These are phyloP conservation scores for Irpex lacteus DNA, from an alignment of 1,284 basidiomycete genomes.

Conservation along the genomic window DNA sequence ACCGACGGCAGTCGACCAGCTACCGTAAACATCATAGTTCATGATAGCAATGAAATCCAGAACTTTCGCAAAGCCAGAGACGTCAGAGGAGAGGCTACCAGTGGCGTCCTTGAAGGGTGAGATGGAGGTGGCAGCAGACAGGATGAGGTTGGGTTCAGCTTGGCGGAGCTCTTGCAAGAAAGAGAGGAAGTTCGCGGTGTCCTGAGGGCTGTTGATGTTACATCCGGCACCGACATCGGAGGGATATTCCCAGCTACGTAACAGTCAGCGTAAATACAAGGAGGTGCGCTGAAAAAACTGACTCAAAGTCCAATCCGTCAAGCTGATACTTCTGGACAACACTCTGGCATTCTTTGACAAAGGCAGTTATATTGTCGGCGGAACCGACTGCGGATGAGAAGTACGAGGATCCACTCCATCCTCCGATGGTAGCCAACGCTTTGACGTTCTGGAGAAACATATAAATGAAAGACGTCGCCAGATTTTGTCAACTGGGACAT, in stretches of 20 bases:
- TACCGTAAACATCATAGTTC: constrained; percentile 73
- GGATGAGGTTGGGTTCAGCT: constrained; percentile 33
- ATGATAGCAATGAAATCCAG: constrained; percentile 72
- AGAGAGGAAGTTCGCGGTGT: constrained; percentile 58
- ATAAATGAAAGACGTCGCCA: not conserved
- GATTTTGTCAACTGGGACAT: constrained; percentile 18
- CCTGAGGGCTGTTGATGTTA: constrained; percentile 58
- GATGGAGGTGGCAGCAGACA: constrained; percentile 58
- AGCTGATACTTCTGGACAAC: constrained; percentile 66
- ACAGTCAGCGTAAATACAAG: not conserved
- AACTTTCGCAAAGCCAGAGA: constrained; percentile 54
- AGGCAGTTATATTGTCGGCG: constrained; percentile 56
- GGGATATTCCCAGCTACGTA: constrained; percentile 81
- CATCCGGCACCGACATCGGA: constrained; percentile 61
- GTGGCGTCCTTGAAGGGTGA: constrained; percentile 51
- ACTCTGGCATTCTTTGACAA: constrained; percentile 62
- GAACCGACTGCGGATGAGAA: constrained; percentile 77
- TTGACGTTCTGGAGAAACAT: constrained; percentile 47
- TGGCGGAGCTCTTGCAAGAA: constrained; percentile 53
- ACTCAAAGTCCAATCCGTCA: constrained; percentile 89
- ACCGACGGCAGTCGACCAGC: constrained; percentile 45
- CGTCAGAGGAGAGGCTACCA: constrained; percentile 52
- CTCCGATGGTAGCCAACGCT: constrained; percentile 63
- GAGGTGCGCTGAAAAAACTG: constrained; percentile 24
- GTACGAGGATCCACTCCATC: constrained; percentile 79